A percentile compares a stretch with the other conserved stretches of the same genome.
Conservation (phyloP, 306 rosid genomes). For the Adenanthera pavonina region DNA sequence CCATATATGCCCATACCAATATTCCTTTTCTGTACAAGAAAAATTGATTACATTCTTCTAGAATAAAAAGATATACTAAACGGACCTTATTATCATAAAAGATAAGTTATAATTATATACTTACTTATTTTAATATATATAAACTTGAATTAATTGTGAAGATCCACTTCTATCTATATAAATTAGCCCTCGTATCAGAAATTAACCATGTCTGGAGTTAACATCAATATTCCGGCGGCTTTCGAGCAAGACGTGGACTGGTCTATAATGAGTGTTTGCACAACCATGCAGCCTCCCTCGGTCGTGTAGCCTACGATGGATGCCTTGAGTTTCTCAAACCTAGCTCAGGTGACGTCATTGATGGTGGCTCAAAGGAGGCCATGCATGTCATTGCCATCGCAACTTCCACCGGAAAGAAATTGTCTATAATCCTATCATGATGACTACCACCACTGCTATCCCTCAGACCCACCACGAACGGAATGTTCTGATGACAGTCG, state of each 20-base stretch:
- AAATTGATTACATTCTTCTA: no score
- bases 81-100: no score
- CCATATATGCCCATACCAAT: no score
- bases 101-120: no score
- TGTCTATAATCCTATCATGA: not conserved
- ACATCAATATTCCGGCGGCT: not conserved
- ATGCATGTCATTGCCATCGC: no score
- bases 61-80: no score
- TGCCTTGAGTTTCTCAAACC: slow-evolving; percentile 20
- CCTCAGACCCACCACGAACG: not conserved
- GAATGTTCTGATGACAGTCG: not conserved
- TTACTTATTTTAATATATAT: no score
- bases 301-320: not conserved
- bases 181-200: not conserved
- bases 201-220: not conserved
- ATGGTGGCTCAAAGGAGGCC: not conserved
- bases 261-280: slow-evolving; percentile 28
- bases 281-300: slow-evolving; percentile 29
- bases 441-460: no score
- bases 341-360: not conserved
- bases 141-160: no score
- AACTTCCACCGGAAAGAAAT: not conserved
- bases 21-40: no score
- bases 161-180: no score
- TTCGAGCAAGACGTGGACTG: slow-evolving; percentile 4